Evolutionary conservation across 2,329 filamentous ascomycete genomes (phyloP).

Genomic region (Microsporum audouinii): DNA sequence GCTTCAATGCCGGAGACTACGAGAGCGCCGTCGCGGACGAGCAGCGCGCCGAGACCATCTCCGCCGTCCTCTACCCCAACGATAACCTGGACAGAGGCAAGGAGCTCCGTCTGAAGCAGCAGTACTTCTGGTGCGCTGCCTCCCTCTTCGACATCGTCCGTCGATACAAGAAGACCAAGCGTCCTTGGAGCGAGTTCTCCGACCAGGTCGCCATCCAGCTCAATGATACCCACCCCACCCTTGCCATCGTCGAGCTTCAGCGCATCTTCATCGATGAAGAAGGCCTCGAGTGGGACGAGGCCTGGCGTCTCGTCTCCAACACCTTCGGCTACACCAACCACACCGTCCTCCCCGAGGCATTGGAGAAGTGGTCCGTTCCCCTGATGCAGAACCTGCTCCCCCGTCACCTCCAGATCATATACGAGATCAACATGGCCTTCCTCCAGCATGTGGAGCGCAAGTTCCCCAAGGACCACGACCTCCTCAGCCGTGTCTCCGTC

Average conservation of each 20-base stretch:
- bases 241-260: slow-evolving; percentile 91
- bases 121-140: slow-evolving; percentile 99
- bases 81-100: slow-evolving; percentile 95
- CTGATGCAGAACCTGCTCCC: slow-evolving; percentile 86
- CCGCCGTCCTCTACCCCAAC: slow-evolving; percentile 91
- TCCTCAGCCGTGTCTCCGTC: slow-evolving; percentile 81
- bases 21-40: slow-evolving; percentile 97
- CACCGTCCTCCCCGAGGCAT: slow-evolving; percentile 87
- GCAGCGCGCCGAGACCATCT: slow-evolving; percentile 97
- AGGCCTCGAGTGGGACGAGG: slow-evolving; percentile 83
- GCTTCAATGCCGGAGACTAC: slow-evolving; percentile 97
- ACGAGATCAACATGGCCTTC: slow-evolving; percentile 94
- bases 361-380: slow-evolving; percentile 97
- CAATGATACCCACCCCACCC: slow-evolving; percentile 93
- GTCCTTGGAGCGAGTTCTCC: slow-evolving; percentile 81
- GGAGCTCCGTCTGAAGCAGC: slow-evolving; percentile 93
- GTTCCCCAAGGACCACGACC: slow-evolving; percentile 80
- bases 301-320: slow-evolving; percentile 67
- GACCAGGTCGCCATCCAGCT: slow-evolving; percentile 95
- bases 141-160: slow-evolving; percentile 94
- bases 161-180: slow-evolving; percentile 93
- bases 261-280: slow-evolving; percentile 84
- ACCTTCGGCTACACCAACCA: slow-evolving; percentile 98
- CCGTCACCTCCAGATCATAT: slow-evolving; percentile 91
- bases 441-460: slow-evolving; percentile 78